Evolutionary conservation across 345 rosid species (phyloP), one percentile per base, ranked within the genome.

Genomic region (Odontarrhena argentea): DNA sequence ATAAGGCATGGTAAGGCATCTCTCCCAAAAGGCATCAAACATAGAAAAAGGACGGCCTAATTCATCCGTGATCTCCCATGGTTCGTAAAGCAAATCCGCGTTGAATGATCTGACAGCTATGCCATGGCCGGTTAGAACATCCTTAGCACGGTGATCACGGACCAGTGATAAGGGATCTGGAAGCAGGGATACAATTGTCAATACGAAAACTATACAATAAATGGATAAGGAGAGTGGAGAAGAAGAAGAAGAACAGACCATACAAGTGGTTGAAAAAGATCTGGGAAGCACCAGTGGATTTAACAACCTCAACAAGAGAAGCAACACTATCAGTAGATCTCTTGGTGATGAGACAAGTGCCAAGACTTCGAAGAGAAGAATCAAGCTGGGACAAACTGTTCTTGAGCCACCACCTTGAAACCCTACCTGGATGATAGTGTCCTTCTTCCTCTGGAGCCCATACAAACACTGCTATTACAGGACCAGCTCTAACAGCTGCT

Each of bases 401-500:
- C 83, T 94, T 94, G 47, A 94, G 87, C 99, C 97, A 94, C 99
- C 99, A 94, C 77, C 97, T 84, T 7, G 99, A 94, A 11, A 94
- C 99, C 71, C 99, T 88, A 40, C 99, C 97, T 30, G 99, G 99
- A 36, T 83, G 69, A 66, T 25, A 94, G 60, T 81, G 77, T 37
- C 97, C 99, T 75, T 94, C 99, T 76, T 94, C 99, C 69, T 90
- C 99, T 37, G 97, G 96, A 30, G 97, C 89, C 97, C 97, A 93
- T 28, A 93, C 68, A 69, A 86, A 93, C 5, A 93, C 78, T 3
- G 95, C 88, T 56, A 88, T 63, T 57, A 90, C 89, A 63, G 94
- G 80, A 36, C 99, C 97, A 12, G 95, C 80, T 73, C 98, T 82
- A 25, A 93, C 98, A 51, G 92, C 97, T 55, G 92, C 96, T 38